phyloP scores from a whole-genome alignment of 345 rosid genomes.

The Rhodamnia rubescens region DNA sequence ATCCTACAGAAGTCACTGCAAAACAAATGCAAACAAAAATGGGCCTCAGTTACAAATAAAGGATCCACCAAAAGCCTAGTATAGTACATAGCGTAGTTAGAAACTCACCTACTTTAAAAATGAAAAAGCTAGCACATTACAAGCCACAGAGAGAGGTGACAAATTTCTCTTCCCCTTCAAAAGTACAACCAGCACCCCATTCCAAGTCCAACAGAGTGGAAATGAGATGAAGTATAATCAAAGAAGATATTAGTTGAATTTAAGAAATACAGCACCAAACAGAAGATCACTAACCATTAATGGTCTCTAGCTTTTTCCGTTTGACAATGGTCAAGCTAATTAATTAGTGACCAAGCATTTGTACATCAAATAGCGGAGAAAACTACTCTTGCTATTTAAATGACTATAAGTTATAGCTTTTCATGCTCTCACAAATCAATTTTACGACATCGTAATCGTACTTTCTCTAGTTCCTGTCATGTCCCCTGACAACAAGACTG shows the following conservation, averaged over 20 bases:
- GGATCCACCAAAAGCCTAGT: background rate
- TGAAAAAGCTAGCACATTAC: background rate
- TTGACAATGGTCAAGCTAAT: background rate
- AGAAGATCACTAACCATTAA: background rate
- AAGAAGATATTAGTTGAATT: background rate
- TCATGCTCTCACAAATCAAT: background rate
- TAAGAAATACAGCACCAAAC: background rate
- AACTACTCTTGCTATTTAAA: background rate
- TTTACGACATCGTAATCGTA: background rate
- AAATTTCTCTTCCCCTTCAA: background rate
- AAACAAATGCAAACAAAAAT: constrained; percentile 5
- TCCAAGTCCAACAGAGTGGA: background rate
- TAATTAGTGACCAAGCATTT: background rate
- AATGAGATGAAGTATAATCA: background rate
- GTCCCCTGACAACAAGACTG: background rate
- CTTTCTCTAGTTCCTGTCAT: background rate
- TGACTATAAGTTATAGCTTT: background rate
- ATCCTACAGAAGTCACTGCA: constrained; percentile 78
- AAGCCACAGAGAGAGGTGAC: background rate
- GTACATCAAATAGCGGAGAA: background rate
- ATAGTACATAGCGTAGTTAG: background rate
- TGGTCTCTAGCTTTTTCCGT: background rate
- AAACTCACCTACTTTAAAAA: background rate
- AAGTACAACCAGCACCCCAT: background rate
- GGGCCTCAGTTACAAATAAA: background rate